A percentile compares a stretch with the other conserved stretches of the same genome.
Conservation (phyloP, 495 filamentous ascomycete genomes). For the Aspergillus cristatus region DNA sequence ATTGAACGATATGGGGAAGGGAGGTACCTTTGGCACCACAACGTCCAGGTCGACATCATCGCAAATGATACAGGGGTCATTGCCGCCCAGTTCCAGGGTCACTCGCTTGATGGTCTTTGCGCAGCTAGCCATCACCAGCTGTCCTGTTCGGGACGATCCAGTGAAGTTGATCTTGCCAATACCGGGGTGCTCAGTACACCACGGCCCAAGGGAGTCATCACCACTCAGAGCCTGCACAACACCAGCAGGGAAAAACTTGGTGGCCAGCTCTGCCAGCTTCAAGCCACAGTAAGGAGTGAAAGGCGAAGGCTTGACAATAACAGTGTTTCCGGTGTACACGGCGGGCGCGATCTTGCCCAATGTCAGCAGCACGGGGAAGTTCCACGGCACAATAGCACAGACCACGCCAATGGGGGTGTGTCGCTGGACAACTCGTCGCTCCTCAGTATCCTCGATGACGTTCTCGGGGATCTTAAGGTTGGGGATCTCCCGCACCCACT, state of each 20-base stretch:
- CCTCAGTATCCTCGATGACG: slow-evolving; percentile 41
- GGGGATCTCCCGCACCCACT: slow-evolving; percentile 14
- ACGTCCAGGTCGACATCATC: slow-evolving; percentile 52
- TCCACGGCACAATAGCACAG: slow-evolving; percentile 54
- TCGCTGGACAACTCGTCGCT: slow-evolving; percentile 34
- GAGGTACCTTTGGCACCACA: slow-evolving; percentile 35
- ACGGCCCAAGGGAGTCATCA: slow-evolving; percentile 53
- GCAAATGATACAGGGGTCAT: slow-evolving; percentile 54
- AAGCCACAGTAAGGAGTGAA: slow-evolving; percentile 61
- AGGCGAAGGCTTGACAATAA: slow-evolving; percentile 54
- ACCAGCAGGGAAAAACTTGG: slow-evolving; percentile 53
- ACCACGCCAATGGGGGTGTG: slow-evolving; percentile 52
- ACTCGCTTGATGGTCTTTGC: slow-evolving; percentile 54
- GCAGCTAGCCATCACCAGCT: slow-evolving; percentile 51
- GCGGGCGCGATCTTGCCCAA: slow-evolving; percentile 49
- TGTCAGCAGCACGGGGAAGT: slow-evolving; percentile 49
- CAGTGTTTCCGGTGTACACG: slow-evolving; percentile 48
- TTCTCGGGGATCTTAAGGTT: slow-evolving; percentile 17
- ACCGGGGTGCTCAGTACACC: slow-evolving; percentile 46
- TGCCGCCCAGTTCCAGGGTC: slow-evolving; percentile 54
- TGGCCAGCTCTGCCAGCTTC: slow-evolving; percentile 54
- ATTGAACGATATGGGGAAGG: background rate
- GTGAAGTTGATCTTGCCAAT: slow-evolving; percentile 66
- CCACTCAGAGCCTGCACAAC: slow-evolving; percentile 61
- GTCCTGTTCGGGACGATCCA: slow-evolving; percentile 54